Evolutionary conservation across 768 basidiomycete species (phyloP), one percentile per base, ranked within the genome.

Genomic region (Auricularia sp.): DNA sequence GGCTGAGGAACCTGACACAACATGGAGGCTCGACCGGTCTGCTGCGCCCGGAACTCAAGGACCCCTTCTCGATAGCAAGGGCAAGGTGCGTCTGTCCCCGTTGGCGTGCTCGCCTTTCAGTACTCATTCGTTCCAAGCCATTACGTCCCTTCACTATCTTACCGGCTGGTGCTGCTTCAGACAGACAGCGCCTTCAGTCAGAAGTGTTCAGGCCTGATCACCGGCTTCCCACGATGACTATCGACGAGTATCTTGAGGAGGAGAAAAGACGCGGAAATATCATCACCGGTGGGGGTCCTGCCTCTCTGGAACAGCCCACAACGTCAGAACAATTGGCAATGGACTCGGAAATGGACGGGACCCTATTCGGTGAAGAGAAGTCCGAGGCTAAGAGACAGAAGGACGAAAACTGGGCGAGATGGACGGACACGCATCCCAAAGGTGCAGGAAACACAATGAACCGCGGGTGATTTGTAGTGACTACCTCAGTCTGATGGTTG

Each of bases 361-460:
- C 89, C 1, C 68, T 69, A 1, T 80, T 81, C 35, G 90, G 86
- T 0, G 86, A 86, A 64, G 76, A 83, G 67, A 92, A 87, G 68
- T 79, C 73, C 18, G 94, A 95, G 71, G 80, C 87, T 71, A 88
- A 90, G 75, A 77, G 94, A 56, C 80, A 82, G 70, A 90, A 94
- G 73, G 91, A 95, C 69, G 93, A 98, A 73, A 86, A 87, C 42
- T 98, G 95, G 94, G 94, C 94, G 36, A 80, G 78, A 65, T 98
- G 84, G 70, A 93, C 88, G 16, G 97, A 98, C 62, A 80, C 78
- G 33, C 87, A 99, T 75, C 87, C 88, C 13, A 87, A 81, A 71
- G 97, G 97, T 1, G 90, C 89, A n/a, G 97, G 97, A 3, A 99
- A 99, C 73, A 96, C 88, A 11, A 94, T 96, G 90, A 97, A 98